Base-by-base conservation (phyloP, 176 grass and related monocot species). In the Alloteropsis semialata region DNA sequence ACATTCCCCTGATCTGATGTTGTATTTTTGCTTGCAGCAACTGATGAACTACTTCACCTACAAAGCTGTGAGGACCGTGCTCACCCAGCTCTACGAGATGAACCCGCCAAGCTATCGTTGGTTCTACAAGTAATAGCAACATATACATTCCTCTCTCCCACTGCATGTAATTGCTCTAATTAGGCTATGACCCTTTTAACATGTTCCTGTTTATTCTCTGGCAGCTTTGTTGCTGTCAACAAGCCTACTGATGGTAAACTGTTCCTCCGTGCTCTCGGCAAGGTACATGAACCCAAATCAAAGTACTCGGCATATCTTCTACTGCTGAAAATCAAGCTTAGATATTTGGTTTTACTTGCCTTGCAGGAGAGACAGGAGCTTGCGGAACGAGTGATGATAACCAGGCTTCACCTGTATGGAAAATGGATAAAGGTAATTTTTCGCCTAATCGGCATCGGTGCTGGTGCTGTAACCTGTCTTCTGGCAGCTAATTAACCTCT, bases 71-170 rank as follows among this genome's bases (percentile, higher is more conserved):
- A 94, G 80, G 88, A 92, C 92, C 58, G 96, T 99, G 44, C 91
- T 99, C 53, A 85, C 81, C 28, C 96, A 99, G 85, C 89, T 99
- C 41, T 96, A 99, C 81, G 96, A 99, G 84, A 87, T 99, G 96
- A 99, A 99, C 54, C 96, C 96, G 42, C 93, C 89, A 45, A 99
- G 77, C 84, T 99, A 99, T 72, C 81, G 87, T 3, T 99, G 96
- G 93, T 87, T 99, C 34, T 92, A 93, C 57, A 94, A 96, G 96
- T 99, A 93, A 80, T 8, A 24, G 9, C 16, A 27, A 65, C 50
- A 45, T 7, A 19, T 18, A 21, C 25, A 19, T 18, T 27, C 25
- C 24, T 14, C 39, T 57, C 16, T 48, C 33, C 32, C 8, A n/a
- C 42, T 25, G 12, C n/a, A 34, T 30, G 12, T 17, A 8, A 71